Percentiles rank a stretch among this genome's conserved stretches.
These are phyloP conservation scores for Hyphopichia pseudoburtonii DNA, from an alignment of 1,139 yeast genomes.

Conservation along the genomic window DNA sequence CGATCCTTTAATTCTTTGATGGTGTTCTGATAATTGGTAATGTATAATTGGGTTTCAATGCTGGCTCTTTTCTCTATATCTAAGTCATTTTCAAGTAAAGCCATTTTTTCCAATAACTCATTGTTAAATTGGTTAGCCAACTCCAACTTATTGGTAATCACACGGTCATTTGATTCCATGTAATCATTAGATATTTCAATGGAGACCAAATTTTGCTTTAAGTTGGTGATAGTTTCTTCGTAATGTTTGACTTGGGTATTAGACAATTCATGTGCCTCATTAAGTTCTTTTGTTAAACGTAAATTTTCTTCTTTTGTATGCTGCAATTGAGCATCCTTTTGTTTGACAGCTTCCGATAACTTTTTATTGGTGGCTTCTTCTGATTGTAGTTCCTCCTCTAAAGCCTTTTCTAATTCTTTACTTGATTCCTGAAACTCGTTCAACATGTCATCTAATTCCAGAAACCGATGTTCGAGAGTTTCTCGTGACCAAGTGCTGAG, in stretches of 20 bases:
- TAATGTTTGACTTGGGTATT: slow-evolving; percentile 14
- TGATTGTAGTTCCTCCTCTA: slow-evolving; percentile 42
- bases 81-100: slow-evolving; percentile 41
- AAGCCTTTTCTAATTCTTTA: slow-evolving; percentile 43
- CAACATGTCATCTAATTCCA: slow-evolving; percentile 32
- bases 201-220: slow-evolving; percentile 36
- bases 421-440: slow-evolving; percentile 45
- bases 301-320: slow-evolving; percentile 13
- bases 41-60: slow-evolving; percentile 31
- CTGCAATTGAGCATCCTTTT: slow-evolving; percentile 15
- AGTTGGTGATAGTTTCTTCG: slow-evolving; percentile 20
- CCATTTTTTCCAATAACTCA: slow-evolving; percentile 42
- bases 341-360: slow-evolving; percentile 16
- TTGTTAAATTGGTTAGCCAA: slow-evolving; percentile 39
- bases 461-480: slow-evolving; percentile 22
- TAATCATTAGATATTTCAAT: slow-evolving; percentile 43
- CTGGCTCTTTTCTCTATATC: slow-evolving; percentile 32
- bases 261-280: slow-evolving; percentile 14
- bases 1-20: slow-evolving; percentile 21
- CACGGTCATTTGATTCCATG: slow-evolving; percentile 41
- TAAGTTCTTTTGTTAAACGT: slow-evolving; percentile 21
- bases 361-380: slow-evolving; percentile 27
- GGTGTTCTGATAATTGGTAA: slow-evolving; percentile 38
- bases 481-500: slow-evolving; percentile 21
- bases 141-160: slow-evolving; percentile 31